These are phyloP conservation scores for Acacia concinna DNA, from an alignment of 331 rosid genomes.

Conservation along the genomic window DNA sequence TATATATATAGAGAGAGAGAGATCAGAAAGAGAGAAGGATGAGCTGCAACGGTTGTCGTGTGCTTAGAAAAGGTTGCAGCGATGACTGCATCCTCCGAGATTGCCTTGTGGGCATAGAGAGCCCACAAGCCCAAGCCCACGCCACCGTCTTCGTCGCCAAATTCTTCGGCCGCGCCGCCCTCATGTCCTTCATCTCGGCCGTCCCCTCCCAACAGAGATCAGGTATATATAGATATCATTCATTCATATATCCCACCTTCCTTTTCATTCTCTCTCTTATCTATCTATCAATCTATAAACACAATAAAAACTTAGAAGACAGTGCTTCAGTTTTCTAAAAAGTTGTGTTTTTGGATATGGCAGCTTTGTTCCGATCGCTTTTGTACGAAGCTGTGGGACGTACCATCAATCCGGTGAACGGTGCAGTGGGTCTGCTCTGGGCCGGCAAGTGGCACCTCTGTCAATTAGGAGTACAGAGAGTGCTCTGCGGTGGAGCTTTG, in stretches of 20 bases:
- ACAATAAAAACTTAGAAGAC: too few species aligned
- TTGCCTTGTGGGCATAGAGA: constrained; percentile 45
- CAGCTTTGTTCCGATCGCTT: constrained; percentile 58
- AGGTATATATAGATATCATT: constrained; percentile 28
- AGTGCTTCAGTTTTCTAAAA: not conserved
- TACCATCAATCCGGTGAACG: constrained; percentile 51
- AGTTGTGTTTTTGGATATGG: not conserved
- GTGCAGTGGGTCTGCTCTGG: constrained; percentile 55
- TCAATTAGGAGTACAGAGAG: constrained; percentile 44
- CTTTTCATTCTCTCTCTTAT: not conserved
- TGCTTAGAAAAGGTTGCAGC: constrained; percentile 57
- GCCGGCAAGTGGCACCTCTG: constrained; percentile 55
- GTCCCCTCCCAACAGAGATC: constrained; percentile 46
- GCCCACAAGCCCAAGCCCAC: constrained; percentile 50
- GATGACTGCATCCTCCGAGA: constrained; percentile 50
- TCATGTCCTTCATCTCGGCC: constrained; percentile 55
- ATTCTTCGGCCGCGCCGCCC: constrained; percentile 59
- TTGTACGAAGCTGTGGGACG: constrained; percentile 61
- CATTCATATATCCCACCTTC: not conserved
- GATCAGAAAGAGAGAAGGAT: constrained; percentile 1
- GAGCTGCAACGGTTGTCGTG: constrained; percentile 69
- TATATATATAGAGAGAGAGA: not conserved
- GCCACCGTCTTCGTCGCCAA: constrained; percentile 65
- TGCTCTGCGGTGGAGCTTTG: constrained; percentile 42
- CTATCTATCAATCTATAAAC: too few species aligned